Evolutionary conservation across 352 stramenopile genomes (phyloP), one percentile per base, ranked within the genome.

Genomic region (Stramenopiles sp.): DNA sequence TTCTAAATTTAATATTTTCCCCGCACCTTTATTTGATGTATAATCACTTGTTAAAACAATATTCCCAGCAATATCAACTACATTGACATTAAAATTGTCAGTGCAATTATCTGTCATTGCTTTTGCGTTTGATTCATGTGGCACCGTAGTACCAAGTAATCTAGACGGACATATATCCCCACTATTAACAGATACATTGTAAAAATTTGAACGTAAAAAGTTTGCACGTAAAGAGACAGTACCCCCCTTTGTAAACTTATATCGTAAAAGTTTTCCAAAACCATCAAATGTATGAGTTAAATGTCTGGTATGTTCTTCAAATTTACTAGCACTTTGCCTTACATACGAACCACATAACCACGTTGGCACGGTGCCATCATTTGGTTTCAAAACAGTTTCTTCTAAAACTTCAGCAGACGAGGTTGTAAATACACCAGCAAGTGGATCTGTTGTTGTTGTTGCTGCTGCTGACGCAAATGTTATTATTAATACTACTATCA

Each of bases 31-130:
- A 20, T 4, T 13, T 1, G 31, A 33, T 20, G 65, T 76, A 7
- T 33, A 33, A 7, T 31, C 65, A 76, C 65, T 31, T 13, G 38
- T 53, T 13, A 53, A 53, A 13, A 53, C 38, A 53, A 53, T 53
- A 13, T 13, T 53, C 4, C 31, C 65, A 4, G 65, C 31, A 76
- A 76, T 33, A 31, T 76, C 31, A 7, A 31, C 30, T 1, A 76
- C 65, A 20, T 76, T 76, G 4, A 76, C 65, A 33, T 76, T 76
- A 7, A 76, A 31, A 33, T 76, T 76, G 13, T 76, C 65, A 13
- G 38, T 53, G 13, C 38, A 53, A 13, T 53, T 53, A 13, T 53
- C 38, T 13, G 38, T 53, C 38, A 53, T 13, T 53, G 38, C 38
- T 13, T 53, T 53, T 4, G 4, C 38, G 38, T 53, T 53, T 53